Percentiles rank a stretch among this genome's conserved stretches.
These are phyloP conservation scores for Starmerella apis DNA, from an alignment of 805 yeast species.

Conservation along the genomic window DNA sequence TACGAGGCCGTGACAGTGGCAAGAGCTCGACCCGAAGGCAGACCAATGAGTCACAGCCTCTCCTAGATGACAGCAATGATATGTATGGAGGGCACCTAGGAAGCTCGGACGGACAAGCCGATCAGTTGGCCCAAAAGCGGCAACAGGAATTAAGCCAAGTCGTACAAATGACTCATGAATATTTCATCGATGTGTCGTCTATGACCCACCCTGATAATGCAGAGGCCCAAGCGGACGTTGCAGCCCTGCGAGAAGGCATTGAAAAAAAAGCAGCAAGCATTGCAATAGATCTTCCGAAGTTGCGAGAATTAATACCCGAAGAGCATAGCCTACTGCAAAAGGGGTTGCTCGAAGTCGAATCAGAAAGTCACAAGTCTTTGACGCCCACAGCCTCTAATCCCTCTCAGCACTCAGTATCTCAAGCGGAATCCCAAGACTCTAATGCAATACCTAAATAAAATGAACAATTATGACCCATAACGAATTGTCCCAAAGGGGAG, in stretches of 20 bases:
- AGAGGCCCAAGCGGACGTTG: conserved; percentile 10
- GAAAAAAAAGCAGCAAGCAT: background rate
- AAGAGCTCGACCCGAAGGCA: background rate
- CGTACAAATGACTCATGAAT: conserved; percentile 22
- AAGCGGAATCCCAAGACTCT: background rate
- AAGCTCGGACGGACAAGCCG: conserved; percentile 10
- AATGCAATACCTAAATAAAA: background rate
- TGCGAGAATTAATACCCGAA: background rate
- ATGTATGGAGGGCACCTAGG: conserved; percentile 5
- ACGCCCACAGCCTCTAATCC: background rate
- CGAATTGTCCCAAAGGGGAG: too few species aligned
- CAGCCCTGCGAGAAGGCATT: conserved; percentile 7
- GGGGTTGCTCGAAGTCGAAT: background rate
- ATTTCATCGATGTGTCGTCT: conserved; percentile 21
- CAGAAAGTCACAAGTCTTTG: background rate
- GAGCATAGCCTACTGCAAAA: conserved; percentile 1
- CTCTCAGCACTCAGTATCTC: background rate
- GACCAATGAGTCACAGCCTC: conserved; percentile 15
- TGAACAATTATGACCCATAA: too few species aligned
- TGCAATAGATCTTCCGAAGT: conserved; percentile 5
- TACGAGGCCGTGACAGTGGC: conserved; percentile 13
- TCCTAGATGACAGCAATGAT: conserved; percentile 8
- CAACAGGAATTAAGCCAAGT: conserved; percentile 20
- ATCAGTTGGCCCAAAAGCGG: conserved; percentile 14
- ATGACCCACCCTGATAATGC: conserved; percentile 13